Base-by-base conservation (phyloP, 1,284 basidiomycete species). In the Ustilago crameri region DNA sequence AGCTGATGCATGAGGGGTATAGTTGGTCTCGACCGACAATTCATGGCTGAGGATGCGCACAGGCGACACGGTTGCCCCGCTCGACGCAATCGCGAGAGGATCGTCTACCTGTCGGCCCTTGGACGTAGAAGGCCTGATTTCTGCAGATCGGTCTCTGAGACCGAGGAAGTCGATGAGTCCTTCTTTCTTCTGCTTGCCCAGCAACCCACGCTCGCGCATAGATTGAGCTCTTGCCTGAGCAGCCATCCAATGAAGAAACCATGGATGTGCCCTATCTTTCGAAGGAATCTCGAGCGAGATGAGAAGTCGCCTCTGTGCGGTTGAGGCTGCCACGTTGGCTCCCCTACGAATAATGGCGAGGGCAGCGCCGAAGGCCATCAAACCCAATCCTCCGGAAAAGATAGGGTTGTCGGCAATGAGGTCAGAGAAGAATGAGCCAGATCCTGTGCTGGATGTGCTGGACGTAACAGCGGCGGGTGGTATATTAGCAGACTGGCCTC, bases 241-340 rank as follows among this genome's bases (percentile, higher is more conserved):
- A 3, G 93, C 90, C 92, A 98, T 93, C 96, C 96, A 99, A 65
- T 91, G 87, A 27, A 99, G 89, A 84, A 98, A 95, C 95, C 96
- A 98, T 35, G 93, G 91, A 84, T 98, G 98, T 2, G 95, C 88
- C 26, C 89, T 90, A 83, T 99, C 96, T 81, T 95, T 93, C 78
- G 95, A 97, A 50, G 93, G 93, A 75, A 99, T 94, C 85, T 99
- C 96, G 46, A 98, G 88, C 5, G 93, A 91, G 42, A 98, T 94
- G 49, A 98, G 89, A 86, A 99, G 87, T 30, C 95, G 89, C 23
- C 96, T 87, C 59, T 92, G 93, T 41, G 95, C 89, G 32, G 91
- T 87, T 3, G 88, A 89, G 5, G 91, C 88, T 18, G 89, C 90
- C 17, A 92, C 85, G 10, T 90, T 88, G 20, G 89, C 80, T 27